Conservation (phyloP, 192 early-diverging fungal genomes). For the Linnemannia zychae region DNA sequence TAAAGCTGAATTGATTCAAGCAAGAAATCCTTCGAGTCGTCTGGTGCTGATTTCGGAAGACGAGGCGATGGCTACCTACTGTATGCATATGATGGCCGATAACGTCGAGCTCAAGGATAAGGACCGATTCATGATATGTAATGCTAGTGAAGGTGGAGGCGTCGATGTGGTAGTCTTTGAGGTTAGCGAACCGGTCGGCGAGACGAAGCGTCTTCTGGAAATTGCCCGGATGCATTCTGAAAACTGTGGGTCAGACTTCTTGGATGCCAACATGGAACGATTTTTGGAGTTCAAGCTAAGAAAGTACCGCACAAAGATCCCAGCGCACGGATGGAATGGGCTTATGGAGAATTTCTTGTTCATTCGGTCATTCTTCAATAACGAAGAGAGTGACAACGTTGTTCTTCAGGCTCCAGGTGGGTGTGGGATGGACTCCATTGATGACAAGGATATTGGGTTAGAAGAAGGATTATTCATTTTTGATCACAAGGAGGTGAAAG, state of each 20-base stretch:
- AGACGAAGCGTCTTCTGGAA: slow-evolving; percentile 44
- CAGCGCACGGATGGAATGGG: slow-evolving; percentile 56
- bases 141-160: slow-evolving; percentile 68
- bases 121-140: slow-evolving; percentile 67
- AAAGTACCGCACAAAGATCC: slow-evolving; percentile 57
- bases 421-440: slow-evolving; percentile 60
- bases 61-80: slow-evolving; percentile 45
- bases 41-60: slow-evolving; percentile 64
- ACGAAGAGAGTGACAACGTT: slow-evolving; percentile 59
- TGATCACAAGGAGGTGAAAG: slow-evolving; percentile 58
- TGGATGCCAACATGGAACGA: slow-evolving; percentile 60
- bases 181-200: slow-evolving; percentile 55
- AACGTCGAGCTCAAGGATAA: slow-evolving; percentile 58
- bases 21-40: slow-evolving; percentile 56
- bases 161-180: slow-evolving; percentile 63
- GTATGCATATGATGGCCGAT: slow-evolving; percentile 57
- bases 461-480: slow-evolving; percentile 58
- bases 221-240: slow-evolving; percentile 58
- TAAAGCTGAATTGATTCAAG: slow-evolving; percentile 60
- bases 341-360: slow-evolving; percentile 63
- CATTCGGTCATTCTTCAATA: slow-evolving; percentile 63
- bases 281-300: slow-evolving; percentile 60
- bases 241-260: slow-evolving; percentile 61
- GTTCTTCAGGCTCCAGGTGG: slow-evolving; percentile 61
- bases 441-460: slow-evolving; percentile 55